These are phyloP conservation scores for Pythium volutum DNA, from an alignment of 352 stramenopile genomes.

Conservation along the genomic window DNA sequence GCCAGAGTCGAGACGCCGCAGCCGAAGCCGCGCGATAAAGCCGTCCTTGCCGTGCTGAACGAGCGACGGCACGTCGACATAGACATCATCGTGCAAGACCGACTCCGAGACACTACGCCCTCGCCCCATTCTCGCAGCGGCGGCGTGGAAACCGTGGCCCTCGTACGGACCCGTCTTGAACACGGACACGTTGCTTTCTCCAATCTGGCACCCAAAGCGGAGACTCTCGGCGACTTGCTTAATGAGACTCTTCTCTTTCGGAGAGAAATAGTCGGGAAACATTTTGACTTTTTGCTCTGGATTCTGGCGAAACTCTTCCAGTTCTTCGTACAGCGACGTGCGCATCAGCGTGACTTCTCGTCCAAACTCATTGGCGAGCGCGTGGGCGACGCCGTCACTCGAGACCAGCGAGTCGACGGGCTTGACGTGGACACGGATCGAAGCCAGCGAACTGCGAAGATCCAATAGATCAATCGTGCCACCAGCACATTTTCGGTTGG, in stretches of 20 bases:
- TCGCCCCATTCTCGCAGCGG: constrained; percentile 9
- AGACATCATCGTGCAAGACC: constrained; percentile 47
- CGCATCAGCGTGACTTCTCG: constrained; percentile 18
- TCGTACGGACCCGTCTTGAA: constrained; percentile 47
- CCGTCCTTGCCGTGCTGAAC: constrained; percentile 74
- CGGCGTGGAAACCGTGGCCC: constrained; percentile 7
- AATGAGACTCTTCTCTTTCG: constrained; percentile 52
- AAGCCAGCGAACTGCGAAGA: constrained; percentile 19
- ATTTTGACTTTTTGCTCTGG: constrained; percentile 48
- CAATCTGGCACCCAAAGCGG: constrained; percentile 57
- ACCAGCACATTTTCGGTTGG: background rate
- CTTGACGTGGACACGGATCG: constrained; percentile 23
- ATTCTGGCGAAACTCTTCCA: constrained; percentile 51
- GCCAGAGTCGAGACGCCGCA: constrained; percentile 55
- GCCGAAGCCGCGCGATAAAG: constrained; percentile 58
- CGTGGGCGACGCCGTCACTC: constrained; percentile 9
- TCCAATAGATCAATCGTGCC: constrained; percentile 22
- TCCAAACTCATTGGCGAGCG: constrained; percentile 16
- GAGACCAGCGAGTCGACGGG: constrained; percentile 14
- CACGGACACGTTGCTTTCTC: constrained; percentile 54
- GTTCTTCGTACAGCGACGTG: constrained; percentile 52
- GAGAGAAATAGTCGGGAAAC: constrained; percentile 66
- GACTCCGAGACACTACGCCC: constrained; percentile 17
- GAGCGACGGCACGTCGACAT: constrained; percentile 62
- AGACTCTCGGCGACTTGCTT: constrained; percentile 49